Conservation (phyloP, 2,329 filamentous ascomycete genomes). For the Fusarium sterilihyphosum region DNA sequence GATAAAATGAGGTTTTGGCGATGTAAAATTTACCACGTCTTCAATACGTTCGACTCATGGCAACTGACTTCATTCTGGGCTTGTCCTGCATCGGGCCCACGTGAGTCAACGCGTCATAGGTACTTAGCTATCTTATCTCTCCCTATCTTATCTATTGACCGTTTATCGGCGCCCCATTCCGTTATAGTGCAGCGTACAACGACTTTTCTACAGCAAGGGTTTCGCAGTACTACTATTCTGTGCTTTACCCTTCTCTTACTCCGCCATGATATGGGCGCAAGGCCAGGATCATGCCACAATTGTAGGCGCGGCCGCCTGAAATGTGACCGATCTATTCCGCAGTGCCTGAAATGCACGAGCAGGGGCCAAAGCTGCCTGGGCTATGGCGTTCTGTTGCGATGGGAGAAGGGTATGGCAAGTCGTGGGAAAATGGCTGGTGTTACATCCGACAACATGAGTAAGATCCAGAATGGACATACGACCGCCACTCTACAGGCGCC, state of each 20-base stretch:
- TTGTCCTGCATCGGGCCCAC: background rate
- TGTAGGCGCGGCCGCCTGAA: background rate
- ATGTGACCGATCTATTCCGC: background rate
- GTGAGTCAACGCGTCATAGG: background rate
- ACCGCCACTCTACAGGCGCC: accelerated
- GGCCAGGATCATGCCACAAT: background rate
- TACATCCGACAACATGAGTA: background rate
- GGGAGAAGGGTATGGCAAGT: background rate
- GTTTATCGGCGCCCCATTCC: background rate
- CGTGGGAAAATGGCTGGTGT: background rate
- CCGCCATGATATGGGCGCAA: background rate
- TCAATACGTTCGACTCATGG: background rate
- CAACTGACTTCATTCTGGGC: background rate
- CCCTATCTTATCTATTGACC: background rate
- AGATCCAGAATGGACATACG: accelerated
- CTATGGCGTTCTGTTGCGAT: background rate
- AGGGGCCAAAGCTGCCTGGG: background rate
- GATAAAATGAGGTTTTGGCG: background rate
- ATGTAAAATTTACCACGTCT: no score
- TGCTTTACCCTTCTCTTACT: accelerated
- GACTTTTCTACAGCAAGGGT: background rate
- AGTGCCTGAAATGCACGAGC: background rate
- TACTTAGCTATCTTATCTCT: background rate
- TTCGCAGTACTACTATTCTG: background rate
- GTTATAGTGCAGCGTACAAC: background rate